Evolutionary conservation across 805 yeast species (phyloP), one percentile per base, ranked within the genome.

Genomic region (Starmerella sirachaensis): DNA sequence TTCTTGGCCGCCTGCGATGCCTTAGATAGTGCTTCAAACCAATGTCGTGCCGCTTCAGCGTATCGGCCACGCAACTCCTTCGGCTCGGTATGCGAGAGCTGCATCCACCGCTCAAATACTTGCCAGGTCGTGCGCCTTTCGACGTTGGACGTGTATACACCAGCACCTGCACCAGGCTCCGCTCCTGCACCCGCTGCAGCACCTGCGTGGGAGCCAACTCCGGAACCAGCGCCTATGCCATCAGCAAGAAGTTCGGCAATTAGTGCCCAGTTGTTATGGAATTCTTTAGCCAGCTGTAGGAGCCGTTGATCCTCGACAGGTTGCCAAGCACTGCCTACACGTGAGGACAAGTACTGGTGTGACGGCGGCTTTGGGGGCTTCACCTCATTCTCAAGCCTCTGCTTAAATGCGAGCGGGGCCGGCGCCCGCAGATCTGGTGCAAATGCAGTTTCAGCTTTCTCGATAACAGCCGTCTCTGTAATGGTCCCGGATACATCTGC

Each of bases 91-190:
- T 88, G 95, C 51, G 82, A 84, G 47, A 91, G 66, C 61, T 88
- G 97, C 43, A 86, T 78, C 65, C 88, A 91, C 48, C 98, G 66
- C 59, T 91, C 98, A 62, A 91, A 91, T 57, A 97, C 88, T 57
- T 88, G 97, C 98, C 98, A 91, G 0, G 98, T 93, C 0, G 97
- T 91, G 52, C 98, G 70, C 52, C 96, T 72, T 58, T 91, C 97
- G 40, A 85, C 83, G 52, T 83, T 85, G 1, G 97, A 80, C 26
- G 76, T 71, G 56, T 83, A 85, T 11, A 78, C 72, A 46, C 74
- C 24, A 11, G 22, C 12, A 3, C 37, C 34, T 11, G 34, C 27
- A 5, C 30, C 25, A 5, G 31, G 22, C 14, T 21, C 35, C 17
- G 37, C 35, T 3, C 22, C 24, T 3, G 22, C 23, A 10, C 26